Percentiles rank a stretch among this genome's conserved stretches.
phyloP scores from a whole-genome alignment of 225 moss, liverwort and hornwort genomes.

The Bryoerythrophyllum caledonicum region DNA sequence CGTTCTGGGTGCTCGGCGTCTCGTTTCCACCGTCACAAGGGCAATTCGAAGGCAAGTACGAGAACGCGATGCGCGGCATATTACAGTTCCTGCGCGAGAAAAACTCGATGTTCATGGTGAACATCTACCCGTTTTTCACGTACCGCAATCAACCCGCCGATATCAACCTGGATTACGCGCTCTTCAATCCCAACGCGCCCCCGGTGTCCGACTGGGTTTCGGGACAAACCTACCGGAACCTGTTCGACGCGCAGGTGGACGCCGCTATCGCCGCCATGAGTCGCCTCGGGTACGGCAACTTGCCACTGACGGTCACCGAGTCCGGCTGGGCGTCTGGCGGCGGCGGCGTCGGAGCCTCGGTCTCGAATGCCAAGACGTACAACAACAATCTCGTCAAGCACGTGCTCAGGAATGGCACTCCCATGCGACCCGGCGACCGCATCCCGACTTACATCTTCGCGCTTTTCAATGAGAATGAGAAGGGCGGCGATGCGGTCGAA shows the following conservation, averaged over 20 bases:
- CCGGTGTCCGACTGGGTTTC: constrained; percentile 16
- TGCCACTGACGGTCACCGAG: constrained; percentile 28
- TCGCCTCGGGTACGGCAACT: constrained; percentile 10
- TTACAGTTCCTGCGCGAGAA: no score
- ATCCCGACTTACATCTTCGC: constrained; percentile 62
- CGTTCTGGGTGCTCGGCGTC: no score
- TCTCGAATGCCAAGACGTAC: constrained; percentile 46
- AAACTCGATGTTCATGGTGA: no score
- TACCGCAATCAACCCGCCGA: constrained; percentile 19
- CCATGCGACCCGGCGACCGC: constrained; percentile 30
- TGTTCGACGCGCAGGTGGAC: constrained; percentile 42
- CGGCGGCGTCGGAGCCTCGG: constrained; percentile 26
- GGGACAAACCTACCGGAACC: constrained; percentile 22
- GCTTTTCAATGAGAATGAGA: constrained; percentile 62
- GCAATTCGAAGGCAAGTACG: no score
- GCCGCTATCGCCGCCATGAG: constrained; percentile 19
- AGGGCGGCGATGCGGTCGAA: constrained; percentile 49
- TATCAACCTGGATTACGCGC: constrained; percentile 36
- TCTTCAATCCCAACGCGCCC: constrained; percentile 41
- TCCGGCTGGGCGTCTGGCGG: constrained; percentile 62
- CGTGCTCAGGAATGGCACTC: constrained; percentile 51
- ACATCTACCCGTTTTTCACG: no score
- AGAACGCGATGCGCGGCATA: no score
- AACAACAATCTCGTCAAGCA: constrained; percentile 57
- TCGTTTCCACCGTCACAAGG: no score